Evolutionary conservation across 805 yeast species (phyloP).

Genomic region (Suhomyces kilbournensis): DNA sequence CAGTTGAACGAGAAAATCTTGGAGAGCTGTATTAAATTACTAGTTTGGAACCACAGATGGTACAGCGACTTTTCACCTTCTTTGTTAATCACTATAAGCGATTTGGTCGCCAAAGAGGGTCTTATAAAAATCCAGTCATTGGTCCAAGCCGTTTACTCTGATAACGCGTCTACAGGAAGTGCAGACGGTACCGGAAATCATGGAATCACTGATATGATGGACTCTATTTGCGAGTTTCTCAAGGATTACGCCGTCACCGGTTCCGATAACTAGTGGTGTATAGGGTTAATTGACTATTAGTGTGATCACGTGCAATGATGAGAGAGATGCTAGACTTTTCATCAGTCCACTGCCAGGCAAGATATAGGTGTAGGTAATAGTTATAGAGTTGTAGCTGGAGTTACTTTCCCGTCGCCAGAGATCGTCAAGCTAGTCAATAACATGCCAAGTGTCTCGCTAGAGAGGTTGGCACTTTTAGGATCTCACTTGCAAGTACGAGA

Average conservation of each 20-base stretch:
- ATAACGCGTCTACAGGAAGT: conserved; percentile 16
- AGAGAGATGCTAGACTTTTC: background rate
- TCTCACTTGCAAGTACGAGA: conserved; percentile 14
- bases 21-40: conserved; percentile 66
- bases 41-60: conserved; percentile 99
- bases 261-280: conserved; percentile 28
- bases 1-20: conserved; percentile 56
- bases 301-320: conserved; percentile 8
- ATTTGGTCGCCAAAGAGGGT: conserved; percentile 73
- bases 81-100: conserved; percentile 54
- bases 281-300: background rate
- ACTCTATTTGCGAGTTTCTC: conserved; percentile 48
- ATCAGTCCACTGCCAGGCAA: background rate
- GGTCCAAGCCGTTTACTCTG: conserved; percentile 62
- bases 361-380: background rate
- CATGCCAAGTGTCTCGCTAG: background rate
- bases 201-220: conserved; percentile 58
- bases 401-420: background rate
- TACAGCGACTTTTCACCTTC: conserved; percentile 83
- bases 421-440: background rate
- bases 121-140: conserved; percentile 71
- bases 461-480: conserved; percentile 17
- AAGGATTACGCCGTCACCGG: conserved; percentile 45
- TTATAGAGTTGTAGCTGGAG: background rate
- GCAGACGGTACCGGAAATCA: conserved; percentile 29